These are phyloP conservation scores for Cymbopogon flexuosus DNA, from an alignment of 202 grass and related monocot genomes.

Conservation along the genomic window DNA sequence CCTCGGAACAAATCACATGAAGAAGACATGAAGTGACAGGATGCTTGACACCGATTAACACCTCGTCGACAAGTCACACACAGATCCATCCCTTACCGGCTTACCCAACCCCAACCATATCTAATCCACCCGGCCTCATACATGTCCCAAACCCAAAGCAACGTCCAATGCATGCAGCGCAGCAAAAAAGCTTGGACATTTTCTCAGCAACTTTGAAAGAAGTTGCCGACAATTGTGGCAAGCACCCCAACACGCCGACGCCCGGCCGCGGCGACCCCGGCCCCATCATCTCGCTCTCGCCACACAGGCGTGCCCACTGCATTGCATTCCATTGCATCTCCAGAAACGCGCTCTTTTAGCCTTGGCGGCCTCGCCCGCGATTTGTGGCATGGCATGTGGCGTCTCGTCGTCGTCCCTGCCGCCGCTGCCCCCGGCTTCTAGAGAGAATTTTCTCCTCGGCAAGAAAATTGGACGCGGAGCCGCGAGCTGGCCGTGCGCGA, in stretches of 20 bases:
- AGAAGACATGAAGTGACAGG: background rate
- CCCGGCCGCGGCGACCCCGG: background rate
- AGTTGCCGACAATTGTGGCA: constrained; percentile 27
- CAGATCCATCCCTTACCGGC: background rate
- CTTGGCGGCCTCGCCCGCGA: background rate
- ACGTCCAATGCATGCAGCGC: background rate
- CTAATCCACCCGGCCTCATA: background rate
- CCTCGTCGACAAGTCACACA: constrained; percentile 4
- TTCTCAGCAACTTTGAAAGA: background rate
- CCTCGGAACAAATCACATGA: background rate
- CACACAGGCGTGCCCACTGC: background rate
- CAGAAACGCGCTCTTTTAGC: background rate
- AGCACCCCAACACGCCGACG: background rate
- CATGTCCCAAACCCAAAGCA: constrained; percentile 31
- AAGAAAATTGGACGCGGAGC: background rate
- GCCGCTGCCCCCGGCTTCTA: background rate
- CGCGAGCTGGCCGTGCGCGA: background rate
- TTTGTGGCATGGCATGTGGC: background rate
- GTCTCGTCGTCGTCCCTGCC: constrained; percentile 5
- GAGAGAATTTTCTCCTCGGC: background rate
- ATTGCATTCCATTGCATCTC: background rate
- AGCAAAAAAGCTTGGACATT: background rate
- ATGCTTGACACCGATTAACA: background rate
- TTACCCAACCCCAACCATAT: background rate
- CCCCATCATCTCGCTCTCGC: constrained; percentile 3